A percentile compares a stretch with the other conserved stretches of the same genome.
Conservation (phyloP, 78 protist species). For the Guillardia theta region DNA sequence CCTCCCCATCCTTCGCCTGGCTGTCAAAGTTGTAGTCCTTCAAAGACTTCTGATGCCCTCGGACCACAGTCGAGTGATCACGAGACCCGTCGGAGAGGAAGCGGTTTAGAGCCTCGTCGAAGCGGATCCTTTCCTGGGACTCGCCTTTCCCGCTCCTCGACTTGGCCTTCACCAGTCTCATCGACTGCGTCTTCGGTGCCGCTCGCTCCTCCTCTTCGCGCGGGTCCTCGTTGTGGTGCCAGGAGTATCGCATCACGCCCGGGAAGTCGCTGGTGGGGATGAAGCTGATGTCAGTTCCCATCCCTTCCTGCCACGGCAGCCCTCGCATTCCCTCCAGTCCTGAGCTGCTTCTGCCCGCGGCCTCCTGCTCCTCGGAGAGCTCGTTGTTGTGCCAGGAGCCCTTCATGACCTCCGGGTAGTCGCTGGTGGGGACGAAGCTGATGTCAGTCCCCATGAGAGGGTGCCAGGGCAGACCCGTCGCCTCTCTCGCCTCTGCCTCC, state of each 20-base stretch:
- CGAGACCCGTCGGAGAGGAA: too few species aligned
- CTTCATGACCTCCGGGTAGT: background rate
- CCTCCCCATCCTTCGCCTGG: background rate
- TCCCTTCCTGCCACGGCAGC: background rate
- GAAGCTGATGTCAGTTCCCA: background rate
- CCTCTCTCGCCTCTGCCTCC: too few species aligned
- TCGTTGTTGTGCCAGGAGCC: background rate
- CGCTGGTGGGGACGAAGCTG: background rate
- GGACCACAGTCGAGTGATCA: too few species aligned
- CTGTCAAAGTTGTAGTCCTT: background rate
- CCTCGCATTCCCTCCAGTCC: too few species aligned
- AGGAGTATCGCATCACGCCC: background rate
- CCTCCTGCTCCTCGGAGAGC: background rate
- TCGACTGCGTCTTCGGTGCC: too few species aligned
- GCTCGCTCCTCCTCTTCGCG: background rate
- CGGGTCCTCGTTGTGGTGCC: background rate
- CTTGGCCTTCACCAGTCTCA: too few species aligned
- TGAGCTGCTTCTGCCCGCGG: too few species aligned
- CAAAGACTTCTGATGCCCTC: background rate
- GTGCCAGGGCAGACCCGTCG: background rate
- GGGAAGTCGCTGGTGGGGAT: background rate
- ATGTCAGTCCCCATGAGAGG: background rate
- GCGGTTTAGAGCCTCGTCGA: too few species aligned
- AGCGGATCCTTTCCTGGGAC: too few species aligned
- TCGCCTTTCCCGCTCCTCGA: too few species aligned